Evolutionary conservation across 2,329 filamentous ascomycete genomes (phyloP), one percentile per base, ranked within the genome.

Genomic region (Metarhizium brunneum): DNA sequence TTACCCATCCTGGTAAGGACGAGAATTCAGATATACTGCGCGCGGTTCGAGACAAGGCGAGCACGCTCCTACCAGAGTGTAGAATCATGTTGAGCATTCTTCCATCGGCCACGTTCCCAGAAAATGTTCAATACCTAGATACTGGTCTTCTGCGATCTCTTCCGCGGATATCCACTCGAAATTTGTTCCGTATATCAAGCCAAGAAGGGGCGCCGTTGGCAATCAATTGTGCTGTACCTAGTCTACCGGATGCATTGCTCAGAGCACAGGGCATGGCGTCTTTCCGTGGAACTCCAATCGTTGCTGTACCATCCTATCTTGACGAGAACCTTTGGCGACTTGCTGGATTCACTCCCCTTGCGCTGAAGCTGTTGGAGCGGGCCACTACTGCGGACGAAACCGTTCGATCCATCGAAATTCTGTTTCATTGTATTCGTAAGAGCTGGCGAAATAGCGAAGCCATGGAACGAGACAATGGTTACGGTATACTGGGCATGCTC

Each of bases 401-500:
- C 32, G 73, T 92, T 10, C 81, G 88, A 54, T 85, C 92, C 1
- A 84, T 95, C 2, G 85, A 95, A 64, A 87, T 95, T 64, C 77
- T 96, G 30, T 91, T 96, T 59, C 84, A 88, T 60, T 90, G 89
- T 58, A 88, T 96, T 52, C 87, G 88, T 61, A 87, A 88, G 60
- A 97, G 88, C 67, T 99, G 95, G 94, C 83, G 94, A 60, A 97
- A 97, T 62, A 97, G 94, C 62, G 95, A 99, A 68, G 92, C 94
- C 30, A 96, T 99, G 88, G 94, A 99, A 69, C 86, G 89, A 64
- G 91, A 95, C 57, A 94, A 95, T 62, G 95, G 92, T 0, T 99
- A 96, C 67, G 87, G 89, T 30, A 88, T 97, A 40, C 74, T 99
- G 52, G 88, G 88, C 45, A 84, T 91, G 69, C 78, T 97, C 18